These are phyloP conservation scores for Scheffersomyces parashehatae DNA, from an alignment of 1,139 yeast species.

Conservation along the genomic window DNA sequence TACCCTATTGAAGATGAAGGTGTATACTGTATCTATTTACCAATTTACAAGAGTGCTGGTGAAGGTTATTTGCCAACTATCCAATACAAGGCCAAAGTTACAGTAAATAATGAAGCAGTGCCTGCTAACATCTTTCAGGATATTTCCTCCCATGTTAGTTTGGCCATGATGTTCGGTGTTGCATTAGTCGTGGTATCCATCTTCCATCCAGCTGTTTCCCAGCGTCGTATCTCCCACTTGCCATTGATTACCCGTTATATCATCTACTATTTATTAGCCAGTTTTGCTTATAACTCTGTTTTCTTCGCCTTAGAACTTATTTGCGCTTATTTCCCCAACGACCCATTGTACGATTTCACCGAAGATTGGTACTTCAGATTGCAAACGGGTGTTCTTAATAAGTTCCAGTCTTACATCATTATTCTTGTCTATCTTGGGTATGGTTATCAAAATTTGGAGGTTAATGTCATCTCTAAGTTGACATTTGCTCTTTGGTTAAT, in stretches of 20 bases:
- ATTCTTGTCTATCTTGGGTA: neutral
- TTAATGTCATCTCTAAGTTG: neutral
- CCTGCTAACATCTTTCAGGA: constrained; percentile 7
- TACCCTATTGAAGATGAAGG: constrained; percentile 9
- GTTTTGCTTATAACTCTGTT: neutral
- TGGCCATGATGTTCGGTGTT: constrained; percentile 6
- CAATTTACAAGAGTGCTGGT: constrained; percentile 8
- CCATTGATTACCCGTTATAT: neutral
- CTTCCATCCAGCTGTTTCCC: neutral
- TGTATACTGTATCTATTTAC: constrained; percentile 15
- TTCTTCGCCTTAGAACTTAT: neutral
- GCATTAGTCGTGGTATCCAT: constrained; percentile 1
- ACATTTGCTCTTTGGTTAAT: neutral
- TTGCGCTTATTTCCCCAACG: constrained; percentile 1
- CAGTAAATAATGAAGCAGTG: constrained; percentile 5
- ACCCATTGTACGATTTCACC: constrained; percentile 1
- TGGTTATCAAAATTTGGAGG: neutral
- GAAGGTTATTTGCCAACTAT: constrained; percentile 4
- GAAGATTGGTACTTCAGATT: neutral
- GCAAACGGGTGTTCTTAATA: neutral
- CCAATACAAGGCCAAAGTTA: constrained; percentile 4
- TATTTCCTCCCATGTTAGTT: constrained; percentile 3
- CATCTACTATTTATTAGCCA: neutral
- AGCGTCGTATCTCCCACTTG: neutral
- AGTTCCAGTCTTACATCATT: neutral